These are phyloP conservation scores for Dipodascopsis uninucleata DNA, from an alignment of 805 yeast species.

Conservation along the genomic window DNA sequence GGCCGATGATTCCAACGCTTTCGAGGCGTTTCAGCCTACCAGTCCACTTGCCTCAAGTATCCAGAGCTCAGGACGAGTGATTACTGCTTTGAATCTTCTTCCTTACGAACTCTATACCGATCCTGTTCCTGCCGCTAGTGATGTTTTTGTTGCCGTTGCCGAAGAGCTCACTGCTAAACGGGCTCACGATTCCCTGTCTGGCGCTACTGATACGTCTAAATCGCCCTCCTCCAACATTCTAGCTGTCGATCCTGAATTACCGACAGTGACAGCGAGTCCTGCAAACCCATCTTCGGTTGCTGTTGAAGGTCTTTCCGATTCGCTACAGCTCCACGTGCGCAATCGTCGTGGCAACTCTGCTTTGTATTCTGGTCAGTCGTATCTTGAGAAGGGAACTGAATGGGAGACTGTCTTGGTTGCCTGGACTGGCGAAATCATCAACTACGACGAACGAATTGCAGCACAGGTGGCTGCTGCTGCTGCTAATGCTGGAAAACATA, in stretches of 20 bases:
- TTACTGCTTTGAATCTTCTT: constrained; percentile 25
- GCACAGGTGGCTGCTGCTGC: constrained; percentile 10
- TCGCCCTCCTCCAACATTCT: constrained; percentile 1
- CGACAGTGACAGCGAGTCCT: neutral
- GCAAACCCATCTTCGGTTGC: neutral
- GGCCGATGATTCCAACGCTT: too few relatives aligned
- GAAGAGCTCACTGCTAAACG: neutral
- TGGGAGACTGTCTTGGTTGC: constrained; percentile 90
- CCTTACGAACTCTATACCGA: constrained; percentile 24
- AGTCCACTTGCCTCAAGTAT: constrained; percentile 16
- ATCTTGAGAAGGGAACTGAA: constrained; percentile 51
- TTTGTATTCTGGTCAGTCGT: constrained; percentile 67
- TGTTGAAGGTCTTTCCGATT: neutral
- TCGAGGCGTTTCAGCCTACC: constrained; percentile 1
- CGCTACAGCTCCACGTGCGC: constrained; percentile 17
- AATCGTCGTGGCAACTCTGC: constrained; percentile 75
- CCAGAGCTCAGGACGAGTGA: constrained; percentile 26
- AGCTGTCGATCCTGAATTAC: too few relatives aligned
- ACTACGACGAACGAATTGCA: constrained; percentile 17
- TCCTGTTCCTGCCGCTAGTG: constrained; percentile 3
- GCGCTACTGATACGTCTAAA: neutral
- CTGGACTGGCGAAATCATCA: constrained; percentile 87
- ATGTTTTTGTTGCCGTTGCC: constrained; percentile 3
- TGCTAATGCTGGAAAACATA: constrained; percentile 10
- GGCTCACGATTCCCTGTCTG: neutral